A percentile compares a stretch with the other conserved stretches of the same genome.
phyloP scores from a whole-genome alignment of 2,329 filamentous ascomycete genomes.

The Calonectria crousiana region DNA sequence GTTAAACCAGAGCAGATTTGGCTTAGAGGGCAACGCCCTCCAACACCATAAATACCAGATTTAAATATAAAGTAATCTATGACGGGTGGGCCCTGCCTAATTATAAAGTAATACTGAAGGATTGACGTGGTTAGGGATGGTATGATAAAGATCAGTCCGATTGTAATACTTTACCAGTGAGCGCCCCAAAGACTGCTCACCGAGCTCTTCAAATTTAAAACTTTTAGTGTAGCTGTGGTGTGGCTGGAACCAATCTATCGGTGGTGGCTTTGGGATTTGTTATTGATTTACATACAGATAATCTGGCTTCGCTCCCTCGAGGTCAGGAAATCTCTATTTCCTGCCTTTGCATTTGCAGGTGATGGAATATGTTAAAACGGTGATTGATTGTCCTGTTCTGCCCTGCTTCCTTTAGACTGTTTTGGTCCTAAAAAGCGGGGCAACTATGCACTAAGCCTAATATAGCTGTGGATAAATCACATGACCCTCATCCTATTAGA shows the following conservation, averaged over 20 bases:
- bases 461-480: no score
- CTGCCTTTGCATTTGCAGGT: not conserved
- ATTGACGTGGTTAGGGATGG: not conserved
- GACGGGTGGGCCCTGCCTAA: no score
- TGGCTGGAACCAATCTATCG: not conserved
- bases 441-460: no score
- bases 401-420: no score
- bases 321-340: not conserved
- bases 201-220: not conserved
- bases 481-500: no score
- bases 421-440: no score
- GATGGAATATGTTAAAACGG: no score
- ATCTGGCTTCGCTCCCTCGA: not conserved
- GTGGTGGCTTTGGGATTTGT: not conserved
- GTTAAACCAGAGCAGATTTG: no score
- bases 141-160: not conserved
- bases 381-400: no score
- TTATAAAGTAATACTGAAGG: not conserved
- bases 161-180: not conserved
- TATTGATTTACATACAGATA: not conserved
- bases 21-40: no score
- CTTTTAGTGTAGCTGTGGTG: not conserved
- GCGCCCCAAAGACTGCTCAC: not conserved
- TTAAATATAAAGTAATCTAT: no score
- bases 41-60: no score